Evolutionary conservation across 75 land plant genomes (phyloP).

Genomic region (Selaginella tamariscina): DNA sequence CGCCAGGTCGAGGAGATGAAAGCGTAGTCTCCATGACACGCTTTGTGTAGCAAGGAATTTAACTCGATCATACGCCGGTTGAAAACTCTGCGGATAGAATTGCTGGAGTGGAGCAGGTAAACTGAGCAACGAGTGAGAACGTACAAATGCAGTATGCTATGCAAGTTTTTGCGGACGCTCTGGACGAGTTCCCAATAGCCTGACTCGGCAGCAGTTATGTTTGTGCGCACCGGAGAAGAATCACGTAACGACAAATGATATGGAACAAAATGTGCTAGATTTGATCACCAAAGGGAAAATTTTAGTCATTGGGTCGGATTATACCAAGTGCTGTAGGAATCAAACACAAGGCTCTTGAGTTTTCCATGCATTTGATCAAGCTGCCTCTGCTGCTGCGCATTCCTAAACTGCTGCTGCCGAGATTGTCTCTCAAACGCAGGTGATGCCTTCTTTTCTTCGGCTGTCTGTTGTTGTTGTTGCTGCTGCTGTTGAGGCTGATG

Average conservation of each 20-base stretch:
- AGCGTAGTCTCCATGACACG: constrained; percentile 94
- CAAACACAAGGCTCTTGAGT: background rate
- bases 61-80: constrained; percentile 82
- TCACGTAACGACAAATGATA: constrained; percentile 83
- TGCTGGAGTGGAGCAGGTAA: constrained; percentile 95
- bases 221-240: constrained; percentile 59
- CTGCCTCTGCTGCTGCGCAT: background rate
- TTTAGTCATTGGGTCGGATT: too few relatives aligned
- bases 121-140: background rate
- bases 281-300: too few relatives aligned
- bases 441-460: background rate
- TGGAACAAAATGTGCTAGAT: constrained; percentile 98
- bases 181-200: constrained; percentile 79
- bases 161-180: constrained; percentile 90
- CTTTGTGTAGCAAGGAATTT: constrained; percentile 94
- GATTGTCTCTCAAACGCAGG: background rate
- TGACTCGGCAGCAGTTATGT: constrained; percentile 50
- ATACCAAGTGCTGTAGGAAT: too few relatives aligned
- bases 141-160: constrained; percentile 66
- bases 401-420: background rate
- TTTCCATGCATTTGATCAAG: background rate
- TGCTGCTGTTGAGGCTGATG: background rate
- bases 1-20: constrained; percentile 97
- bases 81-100: constrained; percentile 93
- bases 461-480: background rate